These are phyloP conservation scores for Phytophthora crassamura DNA, from an alignment of 352 stramenopile species.

Conservation along the genomic window DNA sequence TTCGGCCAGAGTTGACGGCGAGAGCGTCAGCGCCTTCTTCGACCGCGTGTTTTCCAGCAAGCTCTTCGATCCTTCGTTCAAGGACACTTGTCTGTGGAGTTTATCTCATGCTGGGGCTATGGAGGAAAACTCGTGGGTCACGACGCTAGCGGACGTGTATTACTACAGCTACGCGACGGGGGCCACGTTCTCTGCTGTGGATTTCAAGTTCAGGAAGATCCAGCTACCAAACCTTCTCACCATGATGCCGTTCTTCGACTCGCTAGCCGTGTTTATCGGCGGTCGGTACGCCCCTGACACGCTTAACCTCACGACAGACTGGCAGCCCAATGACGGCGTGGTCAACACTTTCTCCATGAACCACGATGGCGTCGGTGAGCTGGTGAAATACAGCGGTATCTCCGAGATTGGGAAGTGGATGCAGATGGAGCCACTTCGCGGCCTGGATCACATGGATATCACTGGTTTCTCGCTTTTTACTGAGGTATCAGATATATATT, in stretches of 20 bases:
- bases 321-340: constrained; percentile 45
- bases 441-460: constrained; percentile 47
- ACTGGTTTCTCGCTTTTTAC: constrained; percentile 44
- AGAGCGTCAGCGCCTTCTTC: constrained; percentile 45
- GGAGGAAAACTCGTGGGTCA: constrained; percentile 48
- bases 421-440: constrained; percentile 38
- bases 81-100: constrained; percentile 38
- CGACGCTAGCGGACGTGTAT: constrained; percentile 41
- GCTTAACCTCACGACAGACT: constrained; percentile 30
- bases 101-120: constrained; percentile 33
- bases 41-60: constrained; percentile 44
- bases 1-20: constrained; percentile 26
- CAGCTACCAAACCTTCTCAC: constrained; percentile 30
- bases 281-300: constrained; percentile 34
- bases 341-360: constrained; percentile 49
- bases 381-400: constrained; percentile 34
- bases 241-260: constrained; percentile 33
- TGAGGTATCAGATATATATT: constrained; percentile 42
- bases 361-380: constrained; percentile 35
- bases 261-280: constrained; percentile 27
- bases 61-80: constrained; percentile 42
- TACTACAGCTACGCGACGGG: constrained; percentile 44
- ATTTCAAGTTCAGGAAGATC: constrained; percentile 35
- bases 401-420: constrained; percentile 44
- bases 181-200: constrained; percentile 26